Base-by-base conservation (phyloP, 108 stramenopile species). In the Nitzschia inconspicua region DNA sequence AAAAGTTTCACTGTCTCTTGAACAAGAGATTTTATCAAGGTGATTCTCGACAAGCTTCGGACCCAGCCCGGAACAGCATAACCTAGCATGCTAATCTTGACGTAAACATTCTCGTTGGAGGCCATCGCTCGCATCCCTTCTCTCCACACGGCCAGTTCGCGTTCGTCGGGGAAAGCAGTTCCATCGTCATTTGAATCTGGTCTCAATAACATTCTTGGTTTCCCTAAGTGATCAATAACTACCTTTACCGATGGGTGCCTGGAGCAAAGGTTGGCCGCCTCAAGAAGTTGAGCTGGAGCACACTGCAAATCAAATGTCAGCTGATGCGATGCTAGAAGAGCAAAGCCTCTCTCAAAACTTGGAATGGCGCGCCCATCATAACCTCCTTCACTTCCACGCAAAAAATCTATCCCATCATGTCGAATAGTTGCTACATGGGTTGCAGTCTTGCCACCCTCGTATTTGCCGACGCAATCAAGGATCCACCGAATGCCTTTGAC, bases 231-330 rank as follows among this genome's bases (percentile, higher is more conserved):
- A 73, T 85, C 77, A 46, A 85, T 78, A 25, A 55, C 67, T 19
- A 85, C 80, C 23, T 63, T 62, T 19, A 85, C 57, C 36, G 62
- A 48, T 3, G 87, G 87, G 57, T 83, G 55, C 32, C 44, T 60
- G 30, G 60, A 54, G 60, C 64, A 68, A 18, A 89, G 42, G 20
- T 56, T n/a, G 20, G 84, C 76, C n/a, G 86, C 86, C 39, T 66
- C 70, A 0, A 69, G 65, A n/a, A 89, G 63, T 51, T 89, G 87
- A 7, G 62, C 77, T 8, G 87, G 87, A 30, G 83, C 81, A 56
- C 87, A 89, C 66, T 89, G 87, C 49, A 89, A 66, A 73, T 89
- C 84, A 59, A 85, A 89, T 0, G 74, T 71, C 24, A 83, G 48
- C 28, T 62, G 54, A 52, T 76, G 44, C 20, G 52, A 49, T 28